Evolutionary conservation across 257 asterid species (phyloP).

Genomic region (Solanum appendiculatum): DNA sequence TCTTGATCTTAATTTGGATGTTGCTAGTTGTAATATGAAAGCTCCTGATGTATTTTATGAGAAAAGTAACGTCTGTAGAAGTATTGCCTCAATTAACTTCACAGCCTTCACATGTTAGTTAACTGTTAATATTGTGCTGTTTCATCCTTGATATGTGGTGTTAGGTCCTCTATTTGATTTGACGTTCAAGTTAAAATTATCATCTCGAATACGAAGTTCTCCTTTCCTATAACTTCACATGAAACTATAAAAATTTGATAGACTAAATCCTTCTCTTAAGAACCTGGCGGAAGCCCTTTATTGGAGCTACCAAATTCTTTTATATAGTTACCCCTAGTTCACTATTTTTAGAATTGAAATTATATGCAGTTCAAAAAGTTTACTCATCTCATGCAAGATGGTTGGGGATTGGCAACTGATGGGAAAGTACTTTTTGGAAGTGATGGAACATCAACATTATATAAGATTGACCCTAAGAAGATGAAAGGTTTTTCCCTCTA

Average conservation of each 20-base stretch:
- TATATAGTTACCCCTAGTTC: background rate
- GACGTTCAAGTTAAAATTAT: background rate
- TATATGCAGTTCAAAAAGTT: constrained; percentile 50
- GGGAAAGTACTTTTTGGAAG: constrained; percentile 70
- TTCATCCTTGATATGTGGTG: background rate
- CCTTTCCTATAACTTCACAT: background rate
- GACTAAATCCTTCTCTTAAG: background rate
- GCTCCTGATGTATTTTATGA: background rate
- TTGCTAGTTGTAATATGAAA: background rate
- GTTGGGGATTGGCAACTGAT: constrained; percentile 97
- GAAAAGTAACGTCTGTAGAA: background rate
- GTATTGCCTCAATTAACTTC: background rate
- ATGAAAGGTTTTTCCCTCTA: constrained; percentile 44
- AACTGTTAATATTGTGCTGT: background rate
- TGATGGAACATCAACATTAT: constrained; percentile 88
- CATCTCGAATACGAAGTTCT: background rate
- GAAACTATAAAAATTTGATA: background rate
- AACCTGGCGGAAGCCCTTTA: background rate
- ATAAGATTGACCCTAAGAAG: constrained; percentile 58
- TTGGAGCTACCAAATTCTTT: background rate
- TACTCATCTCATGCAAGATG: constrained; percentile 76
- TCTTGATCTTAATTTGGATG: background rate
- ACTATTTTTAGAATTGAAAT: background rate
- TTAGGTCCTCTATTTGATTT: background rate
- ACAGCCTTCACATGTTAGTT: background rate